A percentile compares a stretch with the other conserved stretches of the same genome.
phyloP scores from a whole-genome alignment of 805 yeast genomes.

The Wickerhamiella kurtzmanii region DNA sequence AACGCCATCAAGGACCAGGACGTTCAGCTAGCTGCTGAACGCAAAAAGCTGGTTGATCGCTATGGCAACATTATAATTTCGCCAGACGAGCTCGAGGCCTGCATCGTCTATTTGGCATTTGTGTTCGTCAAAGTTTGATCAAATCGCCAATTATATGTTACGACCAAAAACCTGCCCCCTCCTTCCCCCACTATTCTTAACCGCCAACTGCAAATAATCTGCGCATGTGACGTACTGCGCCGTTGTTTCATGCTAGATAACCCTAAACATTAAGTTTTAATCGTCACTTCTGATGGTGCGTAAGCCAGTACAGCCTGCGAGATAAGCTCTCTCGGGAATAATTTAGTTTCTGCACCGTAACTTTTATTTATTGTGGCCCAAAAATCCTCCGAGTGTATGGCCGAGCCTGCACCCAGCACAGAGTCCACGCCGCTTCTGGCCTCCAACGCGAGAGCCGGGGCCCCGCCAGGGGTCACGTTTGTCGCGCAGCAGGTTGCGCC shows the following conservation, averaged over 20 bases:
- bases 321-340: neutral
- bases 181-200: neutral
- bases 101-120: conserved; percentile 74
- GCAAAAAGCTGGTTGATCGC: conserved; percentile 40
- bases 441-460: neutral
- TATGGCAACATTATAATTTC: conserved; percentile 80
- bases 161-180: no score
- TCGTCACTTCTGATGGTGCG: neutral
- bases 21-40: conserved; percentile 20
- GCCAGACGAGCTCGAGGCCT: conserved; percentile 78
- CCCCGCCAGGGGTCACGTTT: conserved; percentile 4
- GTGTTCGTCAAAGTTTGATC: conserved; percentile 39
- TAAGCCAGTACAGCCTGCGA: neutral
- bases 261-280: no score
- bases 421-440: conserved; percentile 6
- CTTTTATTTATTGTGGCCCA: no score
- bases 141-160: no score
- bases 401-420: neutral
- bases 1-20: conserved; percentile 48
- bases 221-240: no score
- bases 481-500: conserved; percentile 1
- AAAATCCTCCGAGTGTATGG: neutral
- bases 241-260: no score
- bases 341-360: neutral
- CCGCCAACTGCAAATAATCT: no score